These are phyloP conservation scores for Wallacemonas sp. DNA, from an alignment of 208 protist genomes.

Conservation along the genomic window DNA sequence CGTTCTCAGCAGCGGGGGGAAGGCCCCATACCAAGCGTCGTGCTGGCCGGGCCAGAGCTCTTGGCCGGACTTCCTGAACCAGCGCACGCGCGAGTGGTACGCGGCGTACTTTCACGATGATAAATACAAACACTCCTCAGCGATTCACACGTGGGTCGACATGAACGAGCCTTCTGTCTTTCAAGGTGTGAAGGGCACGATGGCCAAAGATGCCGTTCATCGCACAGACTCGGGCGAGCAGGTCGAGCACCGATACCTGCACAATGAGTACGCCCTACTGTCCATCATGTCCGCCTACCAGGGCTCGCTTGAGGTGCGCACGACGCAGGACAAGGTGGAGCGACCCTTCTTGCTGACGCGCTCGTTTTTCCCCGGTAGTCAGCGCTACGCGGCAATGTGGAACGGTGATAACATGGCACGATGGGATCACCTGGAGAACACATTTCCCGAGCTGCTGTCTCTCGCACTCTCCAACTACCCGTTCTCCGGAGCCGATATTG, in stretches of 20 bases:
- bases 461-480: slow-evolving; percentile 95
- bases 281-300: slow-evolving; percentile 87
- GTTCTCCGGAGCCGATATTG: slow-evolving; percentile 97
- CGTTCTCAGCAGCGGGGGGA: slow-evolving; percentile 74
- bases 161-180: slow-evolving; percentile 99
- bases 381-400: slow-evolving; percentile 97
- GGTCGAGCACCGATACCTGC: slow-evolving; percentile 95
- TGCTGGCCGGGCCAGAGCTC: slow-evolving; percentile 97
- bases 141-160: slow-evolving; percentile 98
- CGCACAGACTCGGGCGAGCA: slow-evolving; percentile 45
- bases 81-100: slow-evolving; percentile 94
- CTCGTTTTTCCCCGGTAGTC: slow-evolving; percentile 98
- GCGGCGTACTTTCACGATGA: slow-evolving; percentile 87
- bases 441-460: slow-evolving; percentile 96
- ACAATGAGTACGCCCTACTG: slow-evolving; percentile 98
- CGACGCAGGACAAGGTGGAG: slow-evolving; percentile 25
- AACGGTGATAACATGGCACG: slow-evolving; percentile 97
- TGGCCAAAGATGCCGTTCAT: slow-evolving; percentile 93
- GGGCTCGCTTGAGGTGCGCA: slow-evolving; percentile 79
- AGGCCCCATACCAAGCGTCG: slow-evolving; percentile 91
- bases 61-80: slow-evolving; percentile 95
- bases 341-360: slow-evolving; percentile 98
- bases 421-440: slow-evolving; percentile 95
- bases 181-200: slow-evolving; percentile 93
- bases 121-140: slow-evolving; percentile 85